These are phyloP conservation scores for Calophaca sinica DNA, from an alignment of 306 rosid species.

Conservation along the genomic window DNA sequence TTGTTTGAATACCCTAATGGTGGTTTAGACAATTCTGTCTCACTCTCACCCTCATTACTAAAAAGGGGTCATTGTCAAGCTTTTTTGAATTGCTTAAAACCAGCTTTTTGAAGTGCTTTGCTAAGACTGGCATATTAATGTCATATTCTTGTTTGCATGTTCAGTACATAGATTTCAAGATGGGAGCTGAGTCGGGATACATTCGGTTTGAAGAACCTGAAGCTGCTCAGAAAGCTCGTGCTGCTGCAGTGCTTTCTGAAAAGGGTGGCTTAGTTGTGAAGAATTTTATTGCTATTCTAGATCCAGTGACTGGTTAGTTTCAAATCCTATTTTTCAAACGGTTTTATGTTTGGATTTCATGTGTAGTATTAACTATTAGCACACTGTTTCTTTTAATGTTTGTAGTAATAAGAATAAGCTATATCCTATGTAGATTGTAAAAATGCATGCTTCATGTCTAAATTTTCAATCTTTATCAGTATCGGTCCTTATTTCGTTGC, in stretches of 20 bases:
- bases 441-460: neutral
- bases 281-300: slow-evolving; percentile 74
- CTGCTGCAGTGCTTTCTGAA: slow-evolving; percentile 79
- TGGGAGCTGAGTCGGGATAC: slow-evolving; percentile 83
- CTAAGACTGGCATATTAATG: slow-evolving; percentile 33
- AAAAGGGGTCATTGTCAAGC: neutral
- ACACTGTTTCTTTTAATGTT: neutral
- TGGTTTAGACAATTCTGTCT: neutral
- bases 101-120: slow-evolving; percentile 35
- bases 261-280: slow-evolving; percentile 78
- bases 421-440: neutral
- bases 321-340: neutral
- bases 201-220: slow-evolving; percentile 83
- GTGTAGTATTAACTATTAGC: neutral
- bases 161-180: slow-evolving; percentile 79
- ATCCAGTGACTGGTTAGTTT: slow-evolving; percentile 78
- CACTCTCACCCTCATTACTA: neutral
- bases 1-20: neutral
- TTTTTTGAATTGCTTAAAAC: slow-evolving; percentile 32
- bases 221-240: slow-evolving; percentile 92
- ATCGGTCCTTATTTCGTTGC: neutral
- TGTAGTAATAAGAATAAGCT: neutral
- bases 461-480: neutral
- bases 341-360: neutral
- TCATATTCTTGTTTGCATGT: slow-evolving; percentile 25